phyloP scores from a whole-genome alignment of 2,329 filamentous ascomycete genomes.

The Penicillium sp. region DNA sequence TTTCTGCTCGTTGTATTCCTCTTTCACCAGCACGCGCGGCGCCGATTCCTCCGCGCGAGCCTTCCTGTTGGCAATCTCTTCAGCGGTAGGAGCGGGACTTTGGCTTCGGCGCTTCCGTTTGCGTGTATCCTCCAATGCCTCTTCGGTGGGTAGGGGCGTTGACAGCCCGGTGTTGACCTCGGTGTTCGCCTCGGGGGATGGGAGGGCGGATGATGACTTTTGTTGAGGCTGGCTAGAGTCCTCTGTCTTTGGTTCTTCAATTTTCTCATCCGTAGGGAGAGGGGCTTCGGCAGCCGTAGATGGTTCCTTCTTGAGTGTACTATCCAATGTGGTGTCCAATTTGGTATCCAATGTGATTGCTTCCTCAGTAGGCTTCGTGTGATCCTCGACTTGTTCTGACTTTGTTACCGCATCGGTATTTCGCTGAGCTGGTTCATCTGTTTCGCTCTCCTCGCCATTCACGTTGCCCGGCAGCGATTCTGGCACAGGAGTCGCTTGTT shows the following conservation, averaged over 20 bases:
- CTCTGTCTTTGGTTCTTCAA: conserved; percentile 3
- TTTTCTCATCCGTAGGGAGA: not conserved
- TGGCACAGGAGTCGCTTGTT: not conserved
- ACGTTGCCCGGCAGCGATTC: conserved; percentile 1
- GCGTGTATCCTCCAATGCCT: conserved; percentile 56
- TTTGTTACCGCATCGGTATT: not conserved
- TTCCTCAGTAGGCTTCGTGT: conserved; percentile 21
- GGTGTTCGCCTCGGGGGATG: conserved; percentile 25
- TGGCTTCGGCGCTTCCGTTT: conserved; percentile 69
- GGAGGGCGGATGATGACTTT: conserved; percentile 18
- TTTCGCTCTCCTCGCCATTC: conserved; percentile 10
- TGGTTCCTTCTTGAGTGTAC: not conserved
- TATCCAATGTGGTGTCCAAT: not conserved
- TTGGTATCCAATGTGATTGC: not conserved
- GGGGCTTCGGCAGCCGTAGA: not conserved
- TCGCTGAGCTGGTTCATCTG: conserved; percentile 3
- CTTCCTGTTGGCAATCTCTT: conserved; percentile 60
- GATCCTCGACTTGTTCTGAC: conserved; percentile 9
- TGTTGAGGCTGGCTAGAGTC: conserved; percentile 24
- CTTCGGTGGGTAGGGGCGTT: conserved; percentile 34
- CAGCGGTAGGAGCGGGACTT: conserved; percentile 59
- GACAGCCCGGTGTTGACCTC: conserved; percentile 22
- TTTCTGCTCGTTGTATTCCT: conserved; percentile 13
- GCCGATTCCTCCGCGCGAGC: conserved; percentile 51
- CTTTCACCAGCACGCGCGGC: conserved; percentile 32